Conservation (phyloP, 23 red algal species). For the Gracilaria caudata region DNA sequence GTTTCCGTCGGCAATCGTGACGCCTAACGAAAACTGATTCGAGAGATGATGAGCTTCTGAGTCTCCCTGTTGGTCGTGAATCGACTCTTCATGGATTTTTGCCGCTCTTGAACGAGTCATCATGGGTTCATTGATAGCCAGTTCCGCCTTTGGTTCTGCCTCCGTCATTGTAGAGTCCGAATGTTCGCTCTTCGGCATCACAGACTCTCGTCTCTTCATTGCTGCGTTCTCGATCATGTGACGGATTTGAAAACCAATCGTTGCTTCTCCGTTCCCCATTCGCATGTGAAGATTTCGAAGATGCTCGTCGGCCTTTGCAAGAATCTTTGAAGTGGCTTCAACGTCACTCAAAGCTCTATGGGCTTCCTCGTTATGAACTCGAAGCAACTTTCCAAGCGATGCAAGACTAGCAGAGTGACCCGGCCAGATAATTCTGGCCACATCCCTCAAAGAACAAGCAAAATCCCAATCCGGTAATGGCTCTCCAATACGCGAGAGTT, state of each 20-base stretch:
- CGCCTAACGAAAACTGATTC: not conserved
- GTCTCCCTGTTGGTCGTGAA: not conserved
- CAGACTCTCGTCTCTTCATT: not conserved
- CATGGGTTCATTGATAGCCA: not conserved
- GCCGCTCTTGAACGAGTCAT: not conserved
- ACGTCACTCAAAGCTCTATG: slow-evolving; percentile 47
- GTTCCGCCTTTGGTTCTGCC: not conserved
- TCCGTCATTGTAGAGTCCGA: not conserved
- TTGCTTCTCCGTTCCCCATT: not conserved
- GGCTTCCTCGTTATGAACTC: slow-evolving; percentile 33
- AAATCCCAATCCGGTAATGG: slow-evolving; percentile 47
- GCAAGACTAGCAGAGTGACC: slow-evolving; percentile 49
- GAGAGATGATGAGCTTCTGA: not conserved
- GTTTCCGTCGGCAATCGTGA: not conserved
- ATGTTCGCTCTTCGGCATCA: not conserved
- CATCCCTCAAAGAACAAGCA: slow-evolving; percentile 43
- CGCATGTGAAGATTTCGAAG: not conserved
- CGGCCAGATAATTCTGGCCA: slow-evolving; percentile 45
- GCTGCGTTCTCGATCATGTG: slow-evolving; percentile 49
- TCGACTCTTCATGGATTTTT: not conserved
- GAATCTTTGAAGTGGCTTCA: slow-evolving; percentile 23
- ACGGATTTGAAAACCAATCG: slow-evolving; percentile 3
- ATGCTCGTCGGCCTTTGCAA: slow-evolving; percentile 31
- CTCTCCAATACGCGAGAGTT: slow-evolving; percentile 35
- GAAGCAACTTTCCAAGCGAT: slow-evolving; percentile 9